Evolutionary conservation across 2,329 filamentous ascomycete genomes (phyloP).

Genomic region (Annulohypoxylon truncatum): DNA sequence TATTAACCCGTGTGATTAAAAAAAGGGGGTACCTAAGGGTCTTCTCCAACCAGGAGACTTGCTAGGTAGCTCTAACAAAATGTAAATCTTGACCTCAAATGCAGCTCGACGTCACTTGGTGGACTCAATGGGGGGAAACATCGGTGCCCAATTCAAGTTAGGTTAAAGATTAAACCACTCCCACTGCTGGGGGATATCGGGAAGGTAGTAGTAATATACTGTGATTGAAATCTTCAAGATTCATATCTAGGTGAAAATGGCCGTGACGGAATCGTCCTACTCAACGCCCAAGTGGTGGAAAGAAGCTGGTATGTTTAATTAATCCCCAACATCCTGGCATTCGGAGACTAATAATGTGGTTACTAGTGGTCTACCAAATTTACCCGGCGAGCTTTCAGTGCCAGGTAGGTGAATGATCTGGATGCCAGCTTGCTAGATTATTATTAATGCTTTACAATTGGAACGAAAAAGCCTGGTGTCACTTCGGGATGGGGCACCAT

Average conservation of each 20-base stretch:
- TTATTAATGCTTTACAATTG: slow-evolving; percentile 10
- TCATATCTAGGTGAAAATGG: slow-evolving; percentile 18
- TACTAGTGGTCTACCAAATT: slow-evolving; percentile 36
- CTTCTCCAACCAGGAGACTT: background rate
- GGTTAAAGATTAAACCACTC: slow-evolving; percentile 1
- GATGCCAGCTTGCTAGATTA: background rate
- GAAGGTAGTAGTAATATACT: background rate
- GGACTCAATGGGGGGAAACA: slow-evolving; percentile 16
- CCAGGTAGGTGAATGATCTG: slow-evolving; percentile 26
- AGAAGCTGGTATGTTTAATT: slow-evolving; percentile 31
- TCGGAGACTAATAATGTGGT: background rate
- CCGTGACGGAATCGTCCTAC: slow-evolving; percentile 29
- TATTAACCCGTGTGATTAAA: background rate
- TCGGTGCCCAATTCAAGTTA: slow-evolving; percentile 28
- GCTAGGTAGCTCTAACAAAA: slow-evolving; percentile 10
- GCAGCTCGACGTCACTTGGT: slow-evolving; percentile 33
- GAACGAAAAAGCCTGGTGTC: slow-evolving; percentile 31
- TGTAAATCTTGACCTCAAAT: slow-evolving; percentile 27
- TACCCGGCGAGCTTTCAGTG: slow-evolving; percentile 39
- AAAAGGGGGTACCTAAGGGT: background rate
- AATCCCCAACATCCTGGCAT: background rate
- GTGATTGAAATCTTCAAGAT: background rate
- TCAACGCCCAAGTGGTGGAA: slow-evolving; percentile 40
- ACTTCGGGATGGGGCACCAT: slow-evolving; percentile 68
- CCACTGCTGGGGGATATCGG: background rate